phyloP scores from a whole-genome alignment of 352 stramenopile genomes.

The Phytophthora constricta region DNA sequence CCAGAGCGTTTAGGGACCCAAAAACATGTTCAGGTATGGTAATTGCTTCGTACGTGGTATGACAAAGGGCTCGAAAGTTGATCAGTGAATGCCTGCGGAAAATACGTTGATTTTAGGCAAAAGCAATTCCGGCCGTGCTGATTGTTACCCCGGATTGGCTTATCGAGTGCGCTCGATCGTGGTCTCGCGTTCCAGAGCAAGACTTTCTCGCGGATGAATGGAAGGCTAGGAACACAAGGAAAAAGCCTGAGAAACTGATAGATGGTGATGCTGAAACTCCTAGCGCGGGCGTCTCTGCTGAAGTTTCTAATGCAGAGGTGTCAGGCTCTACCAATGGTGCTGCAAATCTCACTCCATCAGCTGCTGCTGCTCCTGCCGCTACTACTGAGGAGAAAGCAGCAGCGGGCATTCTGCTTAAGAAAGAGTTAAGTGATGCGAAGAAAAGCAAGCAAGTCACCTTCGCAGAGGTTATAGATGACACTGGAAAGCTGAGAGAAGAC shows the following conservation, averaged over 20 bases:
- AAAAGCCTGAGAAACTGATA: slow-evolving; percentile 22
- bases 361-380: slow-evolving; percentile 4
- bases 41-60: no score
- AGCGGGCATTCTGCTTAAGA: slow-evolving; percentile 26
- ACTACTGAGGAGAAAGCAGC: slow-evolving; percentile 24
- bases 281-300: not conserved
- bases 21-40: slow-evolving; percentile 72
- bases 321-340: slow-evolving; percentile 12
- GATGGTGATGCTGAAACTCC: slow-evolving; percentile 3
- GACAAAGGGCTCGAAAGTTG: no score
- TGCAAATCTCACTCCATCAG: slow-evolving; percentile 7
- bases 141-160: slow-evolving; percentile 86
- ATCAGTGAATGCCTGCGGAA: not conserved
- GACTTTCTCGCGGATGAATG: slow-evolving; percentile 76
- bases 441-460: slow-evolving; percentile 71
- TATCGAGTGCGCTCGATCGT: slow-evolving; percentile 77
- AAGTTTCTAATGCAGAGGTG: not conserved
- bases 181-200: slow-evolving; percentile 61
- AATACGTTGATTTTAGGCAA: slow-evolving; percentile 44
- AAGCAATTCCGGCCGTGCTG: slow-evolving; percentile 58
- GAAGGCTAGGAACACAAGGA: slow-evolving; percentile 53
- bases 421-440: slow-evolving; percentile 23
- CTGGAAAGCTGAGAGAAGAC: slow-evolving; percentile 34
- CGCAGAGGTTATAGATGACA: slow-evolving; percentile 44
- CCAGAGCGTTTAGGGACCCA: slow-evolving; percentile 79